phyloP scores from a whole-genome alignment of 805 yeast genomes.

The Barnettozyma vustinii region DNA sequence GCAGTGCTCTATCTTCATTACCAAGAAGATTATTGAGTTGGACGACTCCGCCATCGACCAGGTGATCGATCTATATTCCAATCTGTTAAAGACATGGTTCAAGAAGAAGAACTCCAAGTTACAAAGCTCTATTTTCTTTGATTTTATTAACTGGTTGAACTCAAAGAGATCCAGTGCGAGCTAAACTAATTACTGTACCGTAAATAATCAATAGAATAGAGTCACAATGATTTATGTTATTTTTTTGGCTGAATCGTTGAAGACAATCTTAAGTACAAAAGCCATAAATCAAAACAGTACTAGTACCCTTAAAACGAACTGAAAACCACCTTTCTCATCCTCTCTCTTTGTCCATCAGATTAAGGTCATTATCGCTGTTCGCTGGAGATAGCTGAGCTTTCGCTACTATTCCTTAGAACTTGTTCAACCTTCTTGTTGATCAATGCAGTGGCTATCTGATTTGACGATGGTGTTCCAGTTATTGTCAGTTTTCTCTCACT shows the following conservation, averaged over 20 bases:
- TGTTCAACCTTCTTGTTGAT: conserved; percentile 64
- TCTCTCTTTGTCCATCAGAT: neutral
- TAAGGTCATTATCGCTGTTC: neutral
- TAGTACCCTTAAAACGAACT: neutral
- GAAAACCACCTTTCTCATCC: neutral
- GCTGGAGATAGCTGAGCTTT: conserved; percentile 2
- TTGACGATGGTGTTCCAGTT: conserved; percentile 60
- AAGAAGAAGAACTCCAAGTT: conserved; percentile 38
- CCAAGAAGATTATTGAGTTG: conserved; percentile 46
- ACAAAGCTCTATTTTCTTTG: conserved; percentile 58
- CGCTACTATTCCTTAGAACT: conserved; percentile 48
- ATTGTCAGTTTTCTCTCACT: conserved; percentile 61
- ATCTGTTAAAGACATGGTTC: conserved; percentile 59
- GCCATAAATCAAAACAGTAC: neutral
- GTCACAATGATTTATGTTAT: neutral
- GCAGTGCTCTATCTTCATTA: conserved; percentile 58
- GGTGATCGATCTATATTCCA: conserved; percentile 52
- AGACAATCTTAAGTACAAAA: conserved; percentile 1
- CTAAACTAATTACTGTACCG: neutral
- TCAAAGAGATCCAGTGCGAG: conserved; percentile 30
- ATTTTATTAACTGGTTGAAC: conserved; percentile 73
- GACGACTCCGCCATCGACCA: conserved; percentile 30
- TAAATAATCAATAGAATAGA: neutral
- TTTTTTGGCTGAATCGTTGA: neutral
- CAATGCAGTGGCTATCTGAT: conserved; percentile 66